Evolutionary conservation across 78 protist species (phyloP).

Genomic region (Dictyostelium purpureum): DNA sequence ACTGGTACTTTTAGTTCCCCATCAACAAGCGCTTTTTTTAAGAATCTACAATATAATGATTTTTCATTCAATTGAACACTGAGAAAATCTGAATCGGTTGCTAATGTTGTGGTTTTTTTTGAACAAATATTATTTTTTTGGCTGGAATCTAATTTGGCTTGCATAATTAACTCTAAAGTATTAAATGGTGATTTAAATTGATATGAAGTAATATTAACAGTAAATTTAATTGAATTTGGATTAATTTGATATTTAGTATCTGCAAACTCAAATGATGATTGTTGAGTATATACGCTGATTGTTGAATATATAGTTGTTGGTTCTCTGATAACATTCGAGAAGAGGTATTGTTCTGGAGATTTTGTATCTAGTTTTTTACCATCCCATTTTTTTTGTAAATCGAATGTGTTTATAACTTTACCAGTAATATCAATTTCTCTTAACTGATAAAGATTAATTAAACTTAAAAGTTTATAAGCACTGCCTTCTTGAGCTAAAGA

Average conservation of each 20-base stretch:
- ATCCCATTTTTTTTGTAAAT: neutral
- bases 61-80: neutral
- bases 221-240: conserved; percentile 1
- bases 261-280: conserved; percentile 22
- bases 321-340: neutral
- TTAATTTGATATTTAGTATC: neutral
- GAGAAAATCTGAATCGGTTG: neutral
- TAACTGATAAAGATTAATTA: neutral
- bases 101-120: neutral
- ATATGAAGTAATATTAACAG: neutral
- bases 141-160: neutral
- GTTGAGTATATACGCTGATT: neutral
- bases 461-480: neutral
- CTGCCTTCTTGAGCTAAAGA: neutral
- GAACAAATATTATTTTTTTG: neutral
- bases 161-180: neutral
- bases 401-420: neutral
- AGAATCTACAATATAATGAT: conserved; percentile 33
- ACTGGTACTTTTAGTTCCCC: neutral
- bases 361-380: neutral
- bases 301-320: neutral
- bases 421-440: neutral
- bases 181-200: neutral
- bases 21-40: neutral
- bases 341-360: neutral